These are phyloP conservation scores for Spathaspora sp. DNA, from an alignment of 805 yeast genomes.

Conservation along the genomic window DNA sequence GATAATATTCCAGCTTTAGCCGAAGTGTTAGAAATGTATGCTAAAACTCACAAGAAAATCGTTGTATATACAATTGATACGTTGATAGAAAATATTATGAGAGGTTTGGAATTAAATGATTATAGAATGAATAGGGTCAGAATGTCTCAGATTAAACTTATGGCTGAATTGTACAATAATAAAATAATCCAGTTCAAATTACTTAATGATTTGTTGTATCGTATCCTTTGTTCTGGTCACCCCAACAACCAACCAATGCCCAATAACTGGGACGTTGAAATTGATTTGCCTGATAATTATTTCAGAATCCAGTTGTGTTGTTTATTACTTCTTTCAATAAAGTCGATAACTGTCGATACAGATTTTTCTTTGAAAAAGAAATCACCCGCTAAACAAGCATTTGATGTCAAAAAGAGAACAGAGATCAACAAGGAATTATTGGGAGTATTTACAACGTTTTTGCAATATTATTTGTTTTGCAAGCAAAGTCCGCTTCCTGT, in stretches of 20 bases:
- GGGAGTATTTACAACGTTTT: conserved; percentile 46
- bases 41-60: conserved; percentile 35
- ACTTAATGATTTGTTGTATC: conserved; percentile 50
- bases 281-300: conserved; percentile 67
- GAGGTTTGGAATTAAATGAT: conserved; percentile 65
- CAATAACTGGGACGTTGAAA: conserved; percentile 33
- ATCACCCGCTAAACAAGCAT: background rate
- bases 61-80: conserved; percentile 53
- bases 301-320: conserved; percentile 62
- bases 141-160: conserved; percentile 55
- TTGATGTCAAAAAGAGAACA: conserved; percentile 5
- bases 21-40: conserved; percentile 31
- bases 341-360: conserved; percentile 7
- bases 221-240: conserved; percentile 64
- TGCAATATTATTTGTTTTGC: conserved; percentile 67
- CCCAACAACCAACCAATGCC: conserved; percentile 55
- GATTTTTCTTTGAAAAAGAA: conserved; percentile 4
- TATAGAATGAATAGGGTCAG: conserved; percentile 58
- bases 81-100: conserved; percentile 55
- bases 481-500: conserved; percentile 62
- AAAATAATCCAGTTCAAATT: conserved; percentile 44
- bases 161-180: conserved; percentile 54
- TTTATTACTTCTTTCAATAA: conserved; percentile 17
- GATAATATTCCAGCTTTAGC: conserved; percentile 53
- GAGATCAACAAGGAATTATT: conserved; percentile 12